A percentile compares a stretch with the other conserved stretches of the same genome.
phyloP scores from a whole-genome alignment of 805 yeast species.

The Candida caryicola region DNA sequence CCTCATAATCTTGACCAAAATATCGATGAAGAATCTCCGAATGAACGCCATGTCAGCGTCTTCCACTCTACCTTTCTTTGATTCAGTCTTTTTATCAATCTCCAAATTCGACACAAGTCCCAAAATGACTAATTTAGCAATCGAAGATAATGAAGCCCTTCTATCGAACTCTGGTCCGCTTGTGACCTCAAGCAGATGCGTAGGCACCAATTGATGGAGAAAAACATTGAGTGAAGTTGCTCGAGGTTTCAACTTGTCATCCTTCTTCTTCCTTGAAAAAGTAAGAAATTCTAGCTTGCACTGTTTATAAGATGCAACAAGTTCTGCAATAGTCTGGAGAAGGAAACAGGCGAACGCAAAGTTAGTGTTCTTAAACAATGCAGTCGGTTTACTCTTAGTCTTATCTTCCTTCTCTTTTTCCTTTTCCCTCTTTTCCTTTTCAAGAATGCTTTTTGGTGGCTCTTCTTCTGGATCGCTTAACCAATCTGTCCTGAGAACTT shows the following conservation, averaged over 20 bases:
- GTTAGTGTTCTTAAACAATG: constrained; percentile 19
- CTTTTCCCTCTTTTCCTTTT: constrained; percentile 14
- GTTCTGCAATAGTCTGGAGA: constrained; percentile 64
- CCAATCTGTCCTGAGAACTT: constrained; percentile 39
- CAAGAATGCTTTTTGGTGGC: constrained; percentile 1
- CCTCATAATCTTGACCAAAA: constrained; percentile 57
- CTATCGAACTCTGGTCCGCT: constrained; percentile 46
- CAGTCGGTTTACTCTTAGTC: constrained; percentile 5
- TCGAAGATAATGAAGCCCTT: constrained; percentile 52
- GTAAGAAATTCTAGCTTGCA: constrained; percentile 81
- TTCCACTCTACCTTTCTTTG: constrained; percentile 20
- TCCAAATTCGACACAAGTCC: constrained; percentile 55
- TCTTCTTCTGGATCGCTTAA: constrained; percentile 21
- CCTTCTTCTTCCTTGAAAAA: constrained; percentile 56
- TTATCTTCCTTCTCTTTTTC: constrained; percentile 7
- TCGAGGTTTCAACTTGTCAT: constrained; percentile 57
- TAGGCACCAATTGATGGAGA: constrained; percentile 68
- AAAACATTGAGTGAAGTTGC: constrained; percentile 75
- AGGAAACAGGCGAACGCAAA: constrained; percentile 69
- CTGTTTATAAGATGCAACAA: constrained; percentile 73
- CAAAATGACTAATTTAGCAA: constrained; percentile 59
- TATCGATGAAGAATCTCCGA: constrained; percentile 70
- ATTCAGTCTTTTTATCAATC: constrained; percentile 37
- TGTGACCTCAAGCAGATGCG: constrained; percentile 37
- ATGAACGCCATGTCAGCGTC: constrained; percentile 73